Evolutionary conservation across 306 rosid genomes (phyloP), one percentile per base, ranked within the genome.

Genomic region (Malus sylvestris): DNA sequence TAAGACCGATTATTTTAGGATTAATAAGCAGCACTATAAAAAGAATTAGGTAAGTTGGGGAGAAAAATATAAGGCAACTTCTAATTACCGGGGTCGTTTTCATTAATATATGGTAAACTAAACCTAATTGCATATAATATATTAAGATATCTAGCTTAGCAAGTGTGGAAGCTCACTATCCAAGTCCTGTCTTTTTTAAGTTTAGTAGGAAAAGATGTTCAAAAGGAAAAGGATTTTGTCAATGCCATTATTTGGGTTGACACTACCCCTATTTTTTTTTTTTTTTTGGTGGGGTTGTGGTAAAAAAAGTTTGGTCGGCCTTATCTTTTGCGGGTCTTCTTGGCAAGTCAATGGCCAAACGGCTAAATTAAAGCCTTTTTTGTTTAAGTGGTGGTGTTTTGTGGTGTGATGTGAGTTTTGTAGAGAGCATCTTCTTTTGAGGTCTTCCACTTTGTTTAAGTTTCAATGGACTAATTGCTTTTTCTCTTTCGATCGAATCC

Each of bases 111-210:
- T 76, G 53, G 52, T 58, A 65, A 66, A 53, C 68, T 53, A 58
- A 68, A 23, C 87, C 84, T 85, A 81, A 77, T 52, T 51, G 61
- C 61, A 57, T 57, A 38, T 57, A 15, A 72, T 69, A 73, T 68
- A 57, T 63, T 35, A 82, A 65, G 76, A 73, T 25, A 38, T n/a
- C 6, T 45, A 72, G 27, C 20, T 15, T 49, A 49, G 6, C 46
- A 76, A 75, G 88, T 68, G 81, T 83, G 82, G 83, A 86, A 81
- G 82, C 83, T 81, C 82, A 68, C 44, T 74, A 23, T 59, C 62
- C 29, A 20, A 57, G 81, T 67, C 62, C 55, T 74, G 23, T 57
- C 64, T 74, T 61, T 40, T 49, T 49, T 68, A 64, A 80, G 71
- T 74, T 70, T 40, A 53, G 82, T 68, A 22, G 51, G 68, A 79